phyloP scores from a whole-genome alignment of 1,139 yeast species.

The Maudiozyma humilis region DNA sequence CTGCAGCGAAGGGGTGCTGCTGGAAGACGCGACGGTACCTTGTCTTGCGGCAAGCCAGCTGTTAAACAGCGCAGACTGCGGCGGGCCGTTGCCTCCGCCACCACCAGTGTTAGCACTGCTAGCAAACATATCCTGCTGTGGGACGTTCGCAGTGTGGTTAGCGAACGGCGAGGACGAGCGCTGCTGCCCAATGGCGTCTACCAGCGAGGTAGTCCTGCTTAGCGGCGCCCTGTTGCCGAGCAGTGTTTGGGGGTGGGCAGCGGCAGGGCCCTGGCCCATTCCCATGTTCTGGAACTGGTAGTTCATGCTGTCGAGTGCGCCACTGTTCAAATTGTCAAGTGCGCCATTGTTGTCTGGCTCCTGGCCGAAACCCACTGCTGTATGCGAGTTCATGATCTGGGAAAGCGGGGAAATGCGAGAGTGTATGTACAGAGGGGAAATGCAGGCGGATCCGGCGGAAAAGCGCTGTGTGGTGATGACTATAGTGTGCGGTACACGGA shows the following conservation, averaged over 20 bases:
- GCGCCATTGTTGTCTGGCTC: background rate
- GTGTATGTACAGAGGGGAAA: too few species aligned
- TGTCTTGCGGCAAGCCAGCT: background rate
- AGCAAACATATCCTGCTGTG: slow-evolving; percentile 1
- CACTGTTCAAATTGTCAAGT: background rate
- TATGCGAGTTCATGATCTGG: background rate
- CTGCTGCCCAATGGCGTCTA: slow-evolving; percentile 24
- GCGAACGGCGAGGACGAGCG: slow-evolving; percentile 14
- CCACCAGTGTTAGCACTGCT: background rate
- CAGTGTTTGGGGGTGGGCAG: background rate
- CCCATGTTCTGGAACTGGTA: slow-evolving; percentile 16
- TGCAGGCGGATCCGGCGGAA: too few species aligned
- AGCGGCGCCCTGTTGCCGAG: slow-evolving; percentile 10
- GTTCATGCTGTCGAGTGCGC: slow-evolving; percentile 10
- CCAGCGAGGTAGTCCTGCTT: slow-evolving; percentile 19
- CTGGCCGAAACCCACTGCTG: background rate
- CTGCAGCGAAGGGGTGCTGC: background rate
- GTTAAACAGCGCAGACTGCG: slow-evolving; percentile 1
- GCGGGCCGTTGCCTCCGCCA: background rate
- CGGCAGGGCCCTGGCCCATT: slow-evolving; percentile 5
- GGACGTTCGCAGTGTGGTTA: slow-evolving; percentile 3
- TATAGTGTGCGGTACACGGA: too few species aligned
- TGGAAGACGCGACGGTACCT: background rate
- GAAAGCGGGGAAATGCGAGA: too few species aligned
- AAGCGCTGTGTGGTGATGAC: too few species aligned